Base-by-base conservation (phyloP, 495 filamentous ascomycete genomes). In the Xylaria curta region DNA sequence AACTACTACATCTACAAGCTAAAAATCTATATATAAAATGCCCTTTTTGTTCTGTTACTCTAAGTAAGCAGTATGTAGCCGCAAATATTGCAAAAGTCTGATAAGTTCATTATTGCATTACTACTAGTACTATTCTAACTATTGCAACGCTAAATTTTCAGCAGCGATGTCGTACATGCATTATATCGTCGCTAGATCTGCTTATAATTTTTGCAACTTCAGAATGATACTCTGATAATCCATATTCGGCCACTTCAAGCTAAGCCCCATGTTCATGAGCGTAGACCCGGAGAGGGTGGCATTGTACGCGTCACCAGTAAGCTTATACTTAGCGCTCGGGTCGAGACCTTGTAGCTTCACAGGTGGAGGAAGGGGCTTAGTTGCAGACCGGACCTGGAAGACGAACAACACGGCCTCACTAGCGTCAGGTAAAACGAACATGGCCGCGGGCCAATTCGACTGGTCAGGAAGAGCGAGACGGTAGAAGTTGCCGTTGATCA, bases 381-480 rank as follows among this genome's bases (percentile, higher is more conserved):
- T 71, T 31, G 76, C 79, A 0, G 82, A 79, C 12, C 76, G 76
- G 26, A 84, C 76, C 75, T 87, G 85, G 78, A 87, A 88, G 17
- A 79, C 82, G 70, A 88, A 88, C 13, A 88, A 73, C 0, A 87
- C 84, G 12, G 76, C 83, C 62, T 81, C 76, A 15, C 69, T 73
- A 2, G 75, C 79, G 69, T 85, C 83, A 9, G 82, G 78, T 0
- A 83, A 81, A n/a, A 86, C 79, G 71, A 87, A 87, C 76, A 85
- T 78, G 36, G 81, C 85, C 33, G 86, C 86, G 13, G 87, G 87
- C 85, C 85, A 88, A 62, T 87, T 85, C 0, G 84, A 86, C 31
- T 87, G 80, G 62, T 87, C 85, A 0, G 87, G 87, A 0, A 88
- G 78, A 9, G 78, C 81, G 10, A 89, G 78, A 2, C 86, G 84